Evolutionary conservation across 2,329 filamentous ascomycete species (phyloP).

Genomic region (Fusarium buxicola): DNA sequence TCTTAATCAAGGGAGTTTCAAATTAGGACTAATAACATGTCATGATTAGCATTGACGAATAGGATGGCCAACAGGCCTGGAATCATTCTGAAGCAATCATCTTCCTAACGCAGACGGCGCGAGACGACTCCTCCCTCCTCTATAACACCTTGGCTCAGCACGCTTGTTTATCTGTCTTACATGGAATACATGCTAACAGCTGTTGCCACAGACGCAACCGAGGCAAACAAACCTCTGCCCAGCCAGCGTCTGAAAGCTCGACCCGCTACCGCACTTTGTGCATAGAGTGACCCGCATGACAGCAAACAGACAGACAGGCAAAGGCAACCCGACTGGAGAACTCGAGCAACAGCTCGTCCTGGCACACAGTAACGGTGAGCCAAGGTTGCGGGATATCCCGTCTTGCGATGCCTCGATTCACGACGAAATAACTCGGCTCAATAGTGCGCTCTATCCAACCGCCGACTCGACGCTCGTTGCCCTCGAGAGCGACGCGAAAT

Average conservation of each 20-base stretch:
- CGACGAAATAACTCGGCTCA: conserved; percentile 38
- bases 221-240: conserved; percentile 3
- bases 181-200: neutral
- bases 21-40: conserved; percentile 2
- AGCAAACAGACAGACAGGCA: neutral
- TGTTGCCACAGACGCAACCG: neutral
- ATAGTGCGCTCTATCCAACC: conserved; percentile 35
- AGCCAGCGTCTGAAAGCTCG: neutral
- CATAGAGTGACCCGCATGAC: conserved; percentile 16
- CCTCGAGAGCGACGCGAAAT: conserved; percentile 29
- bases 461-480: conserved; percentile 27
- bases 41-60: conserved; percentile 3
- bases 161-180: conserved; percentile 1
- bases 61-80: conserved; percentile 12
- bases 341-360: conserved; percentile 1
- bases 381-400: conserved; percentile 22
- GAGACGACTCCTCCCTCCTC: neutral
- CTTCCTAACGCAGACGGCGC: neutral
- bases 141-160: neutral
- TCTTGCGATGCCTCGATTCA: conserved; percentile 40
- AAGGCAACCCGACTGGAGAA: neutral
- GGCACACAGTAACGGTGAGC: neutral
- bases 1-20: conserved; percentile 14
- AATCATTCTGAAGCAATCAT: neutral
- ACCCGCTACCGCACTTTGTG: neutral